Evolutionary conservation across 495 filamentous ascomycete species (phyloP), one percentile per base, ranked within the genome.

Genomic region (Neurospora terricola): DNA sequence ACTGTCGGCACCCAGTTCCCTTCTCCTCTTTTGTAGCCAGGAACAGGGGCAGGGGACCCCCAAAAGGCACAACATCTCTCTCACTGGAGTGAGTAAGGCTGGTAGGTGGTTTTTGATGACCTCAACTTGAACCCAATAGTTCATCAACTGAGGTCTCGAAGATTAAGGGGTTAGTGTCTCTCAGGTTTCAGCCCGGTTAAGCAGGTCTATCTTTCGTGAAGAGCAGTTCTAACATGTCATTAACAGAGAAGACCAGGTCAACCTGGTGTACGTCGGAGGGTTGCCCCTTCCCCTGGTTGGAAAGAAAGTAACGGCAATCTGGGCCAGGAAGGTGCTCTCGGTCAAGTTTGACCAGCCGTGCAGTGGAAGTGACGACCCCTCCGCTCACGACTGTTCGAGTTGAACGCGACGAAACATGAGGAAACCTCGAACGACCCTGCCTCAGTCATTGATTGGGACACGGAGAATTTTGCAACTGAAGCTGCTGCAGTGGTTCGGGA

Each of bases 391-490:
- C 54, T 54, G 11, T 59, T 43, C 38, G 39, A 71, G 38, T 30
- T 43, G 27, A 71, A 30, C 27, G 27, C 39, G 21, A 30, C 42
- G 38, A 43, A 30, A 38, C 42, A 70, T 27, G 34, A 70, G 36
- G 69, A 21, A 21, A 37, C 34, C 38, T 23, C n/a, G n/a, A 70
- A 40, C 34, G 23, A 70, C 36, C 36, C 34, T 21, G 34, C 36
- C 23, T 37, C n/a, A 27, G 34, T 70, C n/a, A 21, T 66, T 34
- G 54, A 66, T 34, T 66, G 54, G 54, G 27, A 66, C 27, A 36
- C 73, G 70, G 75, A 69, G 71, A 72, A 75, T 75, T 70, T 34
- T 62, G 40, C 40, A 40, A 43, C 42, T 30, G 39, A 37, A 12
- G 2, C 37, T 68, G 36, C 34, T 38, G 38, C 34, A 40, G 69